Conservation (phyloP, 345 rosid genomes). For the Hibiscus mutabilis region DNA sequence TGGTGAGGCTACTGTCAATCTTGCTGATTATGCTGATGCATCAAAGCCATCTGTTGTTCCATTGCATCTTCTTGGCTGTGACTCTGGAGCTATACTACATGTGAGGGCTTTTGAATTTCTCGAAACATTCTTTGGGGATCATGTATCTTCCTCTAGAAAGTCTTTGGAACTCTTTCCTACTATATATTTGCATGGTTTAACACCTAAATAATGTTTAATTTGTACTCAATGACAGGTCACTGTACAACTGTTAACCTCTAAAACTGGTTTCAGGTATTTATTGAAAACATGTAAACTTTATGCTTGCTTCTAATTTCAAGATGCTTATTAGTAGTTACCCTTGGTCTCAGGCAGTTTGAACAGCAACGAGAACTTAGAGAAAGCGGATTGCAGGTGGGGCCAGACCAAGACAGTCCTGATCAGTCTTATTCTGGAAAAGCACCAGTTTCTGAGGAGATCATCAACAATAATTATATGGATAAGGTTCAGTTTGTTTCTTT, state of each 20-base stretch:
- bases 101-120: slow-evolving; percentile 44
- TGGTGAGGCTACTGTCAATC: slow-evolving; percentile 88
- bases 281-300: not conserved
- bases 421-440: slow-evolving; percentile 49
- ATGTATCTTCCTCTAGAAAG: not conserved
- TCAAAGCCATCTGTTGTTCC: slow-evolving; percentile 57
- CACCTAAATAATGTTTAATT: slow-evolving; percentile 11
- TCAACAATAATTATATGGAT: slow-evolving; percentile 37
- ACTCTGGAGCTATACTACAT: slow-evolving; percentile 84
- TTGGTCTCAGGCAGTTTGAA: slow-evolving; percentile 77
- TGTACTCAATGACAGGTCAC: slow-evolving; percentile 52
- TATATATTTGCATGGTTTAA: not conserved
- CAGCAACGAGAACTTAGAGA: slow-evolving; percentile 93
- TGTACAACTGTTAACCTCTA: slow-evolving; percentile 86
- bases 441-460: slow-evolving; percentile 45
- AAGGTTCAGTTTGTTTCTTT: slow-evolving; percentile 39
- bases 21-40: slow-evolving; percentile 91
- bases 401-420: slow-evolving; percentile 51
- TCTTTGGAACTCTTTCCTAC: not conserved
- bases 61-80: slow-evolving; percentile 69
- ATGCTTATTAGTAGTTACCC: slow-evolving; percentile 9
- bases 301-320: not conserved
- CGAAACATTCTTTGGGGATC: not conserved
- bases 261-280: slow-evolving; percentile 88
- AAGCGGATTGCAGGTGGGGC: slow-evolving; percentile 54